Evolutionary conservation across 306 rosid species (phyloP), one percentile per base, ranked within the genome.

Genomic region (Boehmeria nivea): DNA sequence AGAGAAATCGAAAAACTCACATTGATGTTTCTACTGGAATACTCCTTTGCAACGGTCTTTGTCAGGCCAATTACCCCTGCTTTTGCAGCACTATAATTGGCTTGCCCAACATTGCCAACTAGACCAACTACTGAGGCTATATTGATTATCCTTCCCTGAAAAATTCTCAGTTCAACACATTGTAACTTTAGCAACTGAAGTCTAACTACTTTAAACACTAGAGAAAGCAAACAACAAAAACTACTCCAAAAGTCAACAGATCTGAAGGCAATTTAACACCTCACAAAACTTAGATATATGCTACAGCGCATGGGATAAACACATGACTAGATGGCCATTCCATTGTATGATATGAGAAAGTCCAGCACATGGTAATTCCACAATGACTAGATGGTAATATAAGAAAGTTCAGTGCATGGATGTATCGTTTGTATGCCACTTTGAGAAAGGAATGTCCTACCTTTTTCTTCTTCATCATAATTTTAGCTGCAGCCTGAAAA

Each of bases 11-110:
- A 34, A 44, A 31, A 16, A 34, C 80, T 65, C 75, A 84, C 98
- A 33, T 78, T 91, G 78, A 91, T 87, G 82, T 74, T 78, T 78
- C 98, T 70, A 84, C 96, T 83, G 16, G 98, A 59, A 56, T 82
- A 87, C 69, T 87, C 98, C 82, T 76, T 91, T 26, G 98, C 94
- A 71, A 91, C 95, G 36, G 81, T 1, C 79, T 87, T 91, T 21
- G 98, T 84, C 37, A 91, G 72, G 71, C 98, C 98, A 68, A 91
- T 91, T 34, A 91, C 98, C 71, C 98, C 98, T 45, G 98, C 96
- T 73, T 91, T 91, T 57, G 98, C 98, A 57, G 98, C 96, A 80
- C 96, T 85, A 58, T 91, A 91, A 71, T 91, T 91, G 72, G 95
- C 95, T 84, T 91, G 98, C 53, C 98, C 98, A 36, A 56, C 89